Evolutionary conservation across 495 filamentous ascomycete species (phyloP).

Genomic region (Friedmanniomyces simplex): DNA sequence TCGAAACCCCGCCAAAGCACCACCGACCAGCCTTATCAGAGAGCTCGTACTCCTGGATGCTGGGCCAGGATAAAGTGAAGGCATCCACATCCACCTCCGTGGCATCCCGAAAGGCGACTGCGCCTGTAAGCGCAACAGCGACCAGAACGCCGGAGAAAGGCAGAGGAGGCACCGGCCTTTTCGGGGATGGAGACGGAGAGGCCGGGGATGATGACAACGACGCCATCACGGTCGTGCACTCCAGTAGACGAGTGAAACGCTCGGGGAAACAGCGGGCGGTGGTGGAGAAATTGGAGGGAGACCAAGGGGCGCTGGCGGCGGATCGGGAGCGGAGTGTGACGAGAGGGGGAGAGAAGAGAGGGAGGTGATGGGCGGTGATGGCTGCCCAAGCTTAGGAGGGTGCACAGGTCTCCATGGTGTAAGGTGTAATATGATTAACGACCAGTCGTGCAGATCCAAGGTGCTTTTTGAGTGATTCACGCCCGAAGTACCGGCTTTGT

Average conservation of each 20-base stretch:
- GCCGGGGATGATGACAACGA: background rate
- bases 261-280: background rate
- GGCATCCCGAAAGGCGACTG: background rate
- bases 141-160: background rate
- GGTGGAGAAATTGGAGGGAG: background rate
- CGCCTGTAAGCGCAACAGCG: background rate
- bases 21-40: conserved; percentile 59
- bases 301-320: background rate
- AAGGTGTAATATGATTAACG: too few species aligned
- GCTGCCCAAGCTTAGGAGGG: too few species aligned
- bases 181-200: background rate
- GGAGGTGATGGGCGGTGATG: too few species aligned
- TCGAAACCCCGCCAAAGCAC: background rate
- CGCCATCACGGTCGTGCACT: background rate
- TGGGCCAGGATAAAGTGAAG: conserved; percentile 41
- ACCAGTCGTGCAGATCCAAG: too few species aligned
- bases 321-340: background rate
- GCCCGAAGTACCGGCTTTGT: too few species aligned
- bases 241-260: background rate
- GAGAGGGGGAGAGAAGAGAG: too few species aligned
- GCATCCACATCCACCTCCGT: background rate
- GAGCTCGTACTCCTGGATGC: conserved; percentile 92
- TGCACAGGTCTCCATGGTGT: too few species aligned
- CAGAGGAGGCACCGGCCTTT: background rate
- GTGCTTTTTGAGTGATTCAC: too few species aligned